Evolutionary conservation across 495 filamentous ascomycete species (phyloP).

Genomic region (Tuber borchii): DNA sequence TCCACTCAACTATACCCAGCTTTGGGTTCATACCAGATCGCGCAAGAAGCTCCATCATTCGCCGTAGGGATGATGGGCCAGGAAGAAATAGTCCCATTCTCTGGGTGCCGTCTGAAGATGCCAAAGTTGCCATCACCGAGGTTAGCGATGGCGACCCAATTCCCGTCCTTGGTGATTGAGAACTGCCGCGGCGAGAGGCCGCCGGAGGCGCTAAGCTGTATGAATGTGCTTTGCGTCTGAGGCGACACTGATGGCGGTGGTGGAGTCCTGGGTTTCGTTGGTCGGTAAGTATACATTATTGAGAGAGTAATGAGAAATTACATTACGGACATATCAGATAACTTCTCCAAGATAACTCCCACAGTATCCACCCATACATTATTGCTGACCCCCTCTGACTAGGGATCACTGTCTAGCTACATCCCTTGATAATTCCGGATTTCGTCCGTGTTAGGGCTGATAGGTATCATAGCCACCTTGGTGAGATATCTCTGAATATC

Average conservation of each 20-base stretch:
- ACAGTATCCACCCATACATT: too few relatives aligned
- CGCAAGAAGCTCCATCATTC: neutral
- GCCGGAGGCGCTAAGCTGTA: slow-evolving; percentile 52
- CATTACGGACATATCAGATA: too few relatives aligned
- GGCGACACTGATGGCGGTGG: slow-evolving; percentile 48
- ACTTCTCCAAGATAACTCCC: too few relatives aligned
- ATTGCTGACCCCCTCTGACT: too few relatives aligned
- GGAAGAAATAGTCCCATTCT: neutral
- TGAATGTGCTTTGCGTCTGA: slow-evolving; percentile 47
- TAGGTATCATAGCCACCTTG: too few relatives aligned
- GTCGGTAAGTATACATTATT: neutral
- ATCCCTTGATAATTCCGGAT: too few relatives aligned
- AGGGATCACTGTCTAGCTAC: too few relatives aligned
- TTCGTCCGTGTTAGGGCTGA: too few relatives aligned
- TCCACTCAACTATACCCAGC: neutral
- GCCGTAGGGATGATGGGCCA: neutral
- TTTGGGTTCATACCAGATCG: neutral
- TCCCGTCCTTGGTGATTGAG: slow-evolving; percentile 38
- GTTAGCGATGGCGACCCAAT: neutral
- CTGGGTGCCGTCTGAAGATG: neutral
- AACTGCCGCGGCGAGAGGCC: slow-evolving; percentile 60
- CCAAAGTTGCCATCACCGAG: neutral
- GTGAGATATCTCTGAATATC: too few relatives aligned
- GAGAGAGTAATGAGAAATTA: too few relatives aligned
- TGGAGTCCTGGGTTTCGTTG: slow-evolving; percentile 44